A percentile compares a stretch with the other conserved stretches of the same genome.
Conservation (phyloP, 495 filamentous ascomycete species). For the Podospora tetraspora region DNA sequence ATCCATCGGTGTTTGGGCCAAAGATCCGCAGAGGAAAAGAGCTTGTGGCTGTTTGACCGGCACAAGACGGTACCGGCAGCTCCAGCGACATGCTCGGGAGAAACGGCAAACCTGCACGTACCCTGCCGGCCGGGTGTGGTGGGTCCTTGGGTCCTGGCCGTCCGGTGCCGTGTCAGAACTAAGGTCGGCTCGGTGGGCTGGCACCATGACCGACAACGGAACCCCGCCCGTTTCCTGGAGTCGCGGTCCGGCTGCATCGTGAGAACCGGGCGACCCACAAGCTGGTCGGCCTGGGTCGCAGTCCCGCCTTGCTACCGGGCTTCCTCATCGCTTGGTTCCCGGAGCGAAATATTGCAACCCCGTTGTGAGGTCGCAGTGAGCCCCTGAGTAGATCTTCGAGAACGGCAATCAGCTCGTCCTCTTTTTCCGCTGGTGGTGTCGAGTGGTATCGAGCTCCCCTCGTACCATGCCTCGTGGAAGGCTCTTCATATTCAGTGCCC, state of each 20-base stretch:
- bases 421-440: neutral
- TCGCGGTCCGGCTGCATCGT: conserved; percentile 5
- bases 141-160: conserved; percentile 1
- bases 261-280: neutral
- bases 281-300: neutral
- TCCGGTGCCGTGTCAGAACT: conserved; percentile 4
- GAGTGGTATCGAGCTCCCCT: no score
- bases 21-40: neutral
- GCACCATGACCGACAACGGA: neutral
- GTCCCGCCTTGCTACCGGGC: neutral
- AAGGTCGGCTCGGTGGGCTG: neutral
- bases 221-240: conserved; percentile 8
- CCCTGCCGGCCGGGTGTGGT: conserved; percentile 10
- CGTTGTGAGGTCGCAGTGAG: neutral
- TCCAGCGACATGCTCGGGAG: neutral
- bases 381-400: conserved; percentile 1
- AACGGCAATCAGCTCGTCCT: neutral
- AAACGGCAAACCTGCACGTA: neutral
- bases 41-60: neutral
- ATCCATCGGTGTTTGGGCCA: neutral
- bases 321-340: neutral
- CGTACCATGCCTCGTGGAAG: neutral
- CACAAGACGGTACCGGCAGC: neutral
- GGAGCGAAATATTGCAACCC: neutral
- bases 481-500: neutral